phyloP scores from a whole-genome alignment of 495 filamentous ascomycete genomes.

The Emericellopsis terricola region DNA sequence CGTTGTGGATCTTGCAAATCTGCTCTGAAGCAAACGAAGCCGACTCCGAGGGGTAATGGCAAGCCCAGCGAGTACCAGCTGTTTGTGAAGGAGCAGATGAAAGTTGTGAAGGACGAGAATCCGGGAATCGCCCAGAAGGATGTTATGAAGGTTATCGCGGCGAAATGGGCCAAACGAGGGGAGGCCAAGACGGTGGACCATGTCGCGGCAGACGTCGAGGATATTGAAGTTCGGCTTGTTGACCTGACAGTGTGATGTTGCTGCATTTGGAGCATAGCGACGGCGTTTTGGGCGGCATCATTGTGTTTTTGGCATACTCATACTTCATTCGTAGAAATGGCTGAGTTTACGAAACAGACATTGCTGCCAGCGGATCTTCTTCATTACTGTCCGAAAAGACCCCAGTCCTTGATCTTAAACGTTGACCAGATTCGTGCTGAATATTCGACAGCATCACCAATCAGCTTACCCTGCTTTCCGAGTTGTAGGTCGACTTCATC shows the following conservation, averaged over 20 bases:
- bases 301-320: too few relatives aligned
- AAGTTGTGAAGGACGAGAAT: constrained; percentile 31
- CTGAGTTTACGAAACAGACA: too few relatives aligned
- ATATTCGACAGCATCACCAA: constrained; percentile 42
- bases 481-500: constrained; percentile 45
- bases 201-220: not conserved
- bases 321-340: too few relatives aligned
- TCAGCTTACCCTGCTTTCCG: constrained; percentile 40
- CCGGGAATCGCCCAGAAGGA: constrained; percentile 37
- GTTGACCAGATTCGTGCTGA: constrained; percentile 42
- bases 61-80: constrained; percentile 38
- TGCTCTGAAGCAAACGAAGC: constrained; percentile 57
- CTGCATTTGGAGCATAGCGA: too few relatives aligned
- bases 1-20: constrained; percentile 56
- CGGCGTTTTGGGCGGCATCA: too few relatives aligned
- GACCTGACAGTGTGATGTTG: too few relatives aligned
- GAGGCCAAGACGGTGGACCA: constrained; percentile 6
- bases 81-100: constrained; percentile 51
- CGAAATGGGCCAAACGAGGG: constrained; percentile 21
- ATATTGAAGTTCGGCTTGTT: not conserved
- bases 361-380: too few relatives aligned
- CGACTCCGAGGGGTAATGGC: constrained; percentile 38
- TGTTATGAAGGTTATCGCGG: constrained; percentile 41
- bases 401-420: constrained; percentile 70
- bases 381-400: constrained; percentile 44